Evolutionary conservation across 495 filamentous ascomycete genomes (phyloP).

Genomic region (Aspergillus taichungensis): DNA sequence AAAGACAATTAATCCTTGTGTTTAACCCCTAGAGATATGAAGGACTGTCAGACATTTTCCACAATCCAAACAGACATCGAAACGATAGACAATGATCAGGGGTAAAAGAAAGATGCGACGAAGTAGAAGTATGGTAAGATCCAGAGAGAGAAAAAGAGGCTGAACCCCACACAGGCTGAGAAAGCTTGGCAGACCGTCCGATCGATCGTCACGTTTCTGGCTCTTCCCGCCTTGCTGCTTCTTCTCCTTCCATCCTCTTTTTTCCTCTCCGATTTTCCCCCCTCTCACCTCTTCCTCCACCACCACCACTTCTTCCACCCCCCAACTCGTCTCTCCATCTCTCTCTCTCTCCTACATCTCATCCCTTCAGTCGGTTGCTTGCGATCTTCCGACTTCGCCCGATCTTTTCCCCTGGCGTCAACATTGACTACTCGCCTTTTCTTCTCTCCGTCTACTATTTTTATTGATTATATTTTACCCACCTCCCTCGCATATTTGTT

Average conservation of each 20-base stretch:
- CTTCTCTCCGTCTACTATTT: too few relatives aligned
- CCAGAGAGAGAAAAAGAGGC: slow-evolving; percentile 1
- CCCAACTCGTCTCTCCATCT: neutral
- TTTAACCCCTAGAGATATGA: too few relatives aligned
- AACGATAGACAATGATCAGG: too few relatives aligned
- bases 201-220: slow-evolving; percentile 14
- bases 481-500: neutral
- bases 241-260: slow-evolving; percentile 3
- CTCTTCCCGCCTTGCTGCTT: slow-evolving; percentile 4
- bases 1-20: too few relatives aligned
- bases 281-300: neutral
- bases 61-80: too few relatives aligned
- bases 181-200: slow-evolving; percentile 16
- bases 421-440: too few relatives aligned
- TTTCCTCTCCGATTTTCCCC: slow-evolving; percentile 1
- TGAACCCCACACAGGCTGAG: slow-evolving; percentile 3
- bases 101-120: too few relatives aligned
- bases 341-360: neutral
- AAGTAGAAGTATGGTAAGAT: neutral
- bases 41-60: too few relatives aligned
- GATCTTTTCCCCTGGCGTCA: neutral
- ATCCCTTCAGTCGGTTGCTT: neutral
- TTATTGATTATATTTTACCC: neutral
- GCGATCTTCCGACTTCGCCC: neutral
- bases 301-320: neutral